Conservation (phyloP, 306 rosid genomes). For the Cucumis hystrix region DNA sequence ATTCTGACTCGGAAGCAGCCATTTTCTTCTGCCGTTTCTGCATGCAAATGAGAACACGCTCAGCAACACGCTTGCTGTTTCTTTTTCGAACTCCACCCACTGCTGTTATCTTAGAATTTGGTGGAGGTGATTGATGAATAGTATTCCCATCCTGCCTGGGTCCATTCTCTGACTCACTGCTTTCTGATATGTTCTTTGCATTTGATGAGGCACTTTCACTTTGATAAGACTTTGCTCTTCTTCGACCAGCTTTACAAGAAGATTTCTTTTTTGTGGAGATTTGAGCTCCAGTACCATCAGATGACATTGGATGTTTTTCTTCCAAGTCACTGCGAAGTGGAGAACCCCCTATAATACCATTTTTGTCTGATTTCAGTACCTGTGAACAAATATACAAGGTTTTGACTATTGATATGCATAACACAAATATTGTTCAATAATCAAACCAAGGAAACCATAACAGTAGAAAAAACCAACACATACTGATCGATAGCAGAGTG, state of each 20-base stretch:
- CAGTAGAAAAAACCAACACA: slow-evolving; percentile 13
- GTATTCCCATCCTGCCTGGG: slow-evolving; percentile 40
- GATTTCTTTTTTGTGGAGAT: slow-evolving; percentile 42
- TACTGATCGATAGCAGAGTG: slow-evolving; percentile 68
- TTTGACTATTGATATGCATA: slow-evolving; percentile 16
- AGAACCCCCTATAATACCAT: slow-evolving; percentile 31
- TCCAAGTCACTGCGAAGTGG: slow-evolving; percentile 38
- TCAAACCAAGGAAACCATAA: slow-evolving; percentile 5
- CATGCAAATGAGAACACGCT: slow-evolving; percentile 74
- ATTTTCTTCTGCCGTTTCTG: slow-evolving; percentile 84
- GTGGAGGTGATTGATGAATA: slow-evolving; percentile 33
- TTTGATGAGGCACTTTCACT: slow-evolving; percentile 96
- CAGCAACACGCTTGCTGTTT: slow-evolving; percentile 94
- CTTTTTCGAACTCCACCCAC: slow-evolving; percentile 53
- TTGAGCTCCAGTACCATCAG: slow-evolving; percentile 30
- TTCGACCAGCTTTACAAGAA: slow-evolving; percentile 35
- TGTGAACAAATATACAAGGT: slow-evolving; percentile 16
- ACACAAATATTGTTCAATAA: background rate
- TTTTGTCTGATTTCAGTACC: slow-evolving; percentile 54
- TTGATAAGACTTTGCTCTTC: slow-evolving; percentile 46
- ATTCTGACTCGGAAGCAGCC: slow-evolving; percentile 65
- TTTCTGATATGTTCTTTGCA: slow-evolving; percentile 70
- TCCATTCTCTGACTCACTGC: slow-evolving; percentile 94
- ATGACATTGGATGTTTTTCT: slow-evolving; percentile 37
- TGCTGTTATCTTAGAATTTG: slow-evolving; percentile 46